Percentiles rank a stretch among this genome's conserved stretches.
phyloP scores from a whole-genome alignment of 176 grass and related monocot species.

The Echinochloa phyllopogon region DNA sequence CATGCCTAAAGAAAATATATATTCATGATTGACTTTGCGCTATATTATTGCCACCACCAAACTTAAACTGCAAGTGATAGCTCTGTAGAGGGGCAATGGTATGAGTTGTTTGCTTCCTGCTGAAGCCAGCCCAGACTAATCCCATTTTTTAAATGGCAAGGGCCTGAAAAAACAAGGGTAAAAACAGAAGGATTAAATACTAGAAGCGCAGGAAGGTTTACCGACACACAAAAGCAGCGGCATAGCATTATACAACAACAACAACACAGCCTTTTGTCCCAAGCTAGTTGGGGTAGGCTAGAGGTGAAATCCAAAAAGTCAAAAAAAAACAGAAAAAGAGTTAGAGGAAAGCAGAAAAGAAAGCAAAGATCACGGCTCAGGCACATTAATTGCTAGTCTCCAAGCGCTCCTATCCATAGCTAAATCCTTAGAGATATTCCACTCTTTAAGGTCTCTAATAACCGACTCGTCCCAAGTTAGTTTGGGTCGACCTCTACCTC shows the following conservation, averaged over 20 bases:
- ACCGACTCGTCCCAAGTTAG: no score
- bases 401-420: no score
- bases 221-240: neutral
- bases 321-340: no score
- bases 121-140: slow-evolving; percentile 16
- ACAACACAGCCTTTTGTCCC: no score
- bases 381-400: no score
- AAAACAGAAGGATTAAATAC: neutral
- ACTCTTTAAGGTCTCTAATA: no score
- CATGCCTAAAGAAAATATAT: slow-evolving; percentile 13
- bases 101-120: slow-evolving; percentile 33
- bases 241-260: neutral
- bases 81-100: slow-evolving; percentile 13
- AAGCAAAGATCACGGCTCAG: no score
- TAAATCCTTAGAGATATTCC: no score
- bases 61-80: slow-evolving; percentile 47
- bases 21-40: slow-evolving; percentile 43
- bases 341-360: no score
- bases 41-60: slow-evolving; percentile 40
- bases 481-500: no score
- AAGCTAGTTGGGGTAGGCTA: no score
- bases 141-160: slow-evolving; percentile 19
- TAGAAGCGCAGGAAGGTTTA: neutral
- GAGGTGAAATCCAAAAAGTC: no score
- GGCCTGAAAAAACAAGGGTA: slow-evolving; percentile 33